Conservation (phyloP, 75 land plant species). For the Cryptomeria japonica region DNA sequence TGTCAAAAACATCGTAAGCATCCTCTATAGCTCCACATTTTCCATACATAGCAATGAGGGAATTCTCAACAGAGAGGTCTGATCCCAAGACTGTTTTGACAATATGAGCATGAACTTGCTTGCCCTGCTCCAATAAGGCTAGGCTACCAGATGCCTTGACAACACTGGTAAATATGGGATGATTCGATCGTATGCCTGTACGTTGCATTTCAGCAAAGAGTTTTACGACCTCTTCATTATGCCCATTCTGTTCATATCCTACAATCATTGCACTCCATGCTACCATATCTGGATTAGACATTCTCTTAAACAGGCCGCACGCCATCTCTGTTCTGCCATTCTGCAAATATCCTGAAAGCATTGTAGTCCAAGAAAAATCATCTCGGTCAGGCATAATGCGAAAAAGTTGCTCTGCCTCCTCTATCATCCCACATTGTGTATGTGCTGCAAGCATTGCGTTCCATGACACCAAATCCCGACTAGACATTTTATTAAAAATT, state of each 20-base stretch:
- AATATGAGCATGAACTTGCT: constrained; percentile 40
- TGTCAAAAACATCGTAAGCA: constrained; percentile 40
- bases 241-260: constrained; percentile 35
- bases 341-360: not conserved
- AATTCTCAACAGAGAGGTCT: constrained; percentile 43
- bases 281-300: constrained; percentile 39
- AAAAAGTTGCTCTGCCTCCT: not conserved
- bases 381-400: not conserved
- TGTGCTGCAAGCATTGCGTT: too few species aligned
- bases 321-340: constrained; percentile 9
- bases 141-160: constrained; percentile 35
- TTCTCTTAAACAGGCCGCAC: constrained; percentile 36
- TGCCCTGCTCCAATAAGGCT: constrained; percentile 23
- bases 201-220: constrained; percentile 35
- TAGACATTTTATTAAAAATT: not conserved
- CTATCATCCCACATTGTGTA: not conserved
- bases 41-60: constrained; percentile 49
- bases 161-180: constrained; percentile 42
- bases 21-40: constrained; percentile 53
- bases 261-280: constrained; percentile 59
- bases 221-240: constrained; percentile 24
- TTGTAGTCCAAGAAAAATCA: not conserved
- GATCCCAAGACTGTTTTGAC: constrained; percentile 29
- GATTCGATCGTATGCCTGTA: constrained; percentile 24
- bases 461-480: not conserved